Evolutionary conservation across 768 basidiomycete genomes (phyloP), one percentile per base, ranked within the genome.

Genomic region (Tubosaeta brunneosetosa): DNA sequence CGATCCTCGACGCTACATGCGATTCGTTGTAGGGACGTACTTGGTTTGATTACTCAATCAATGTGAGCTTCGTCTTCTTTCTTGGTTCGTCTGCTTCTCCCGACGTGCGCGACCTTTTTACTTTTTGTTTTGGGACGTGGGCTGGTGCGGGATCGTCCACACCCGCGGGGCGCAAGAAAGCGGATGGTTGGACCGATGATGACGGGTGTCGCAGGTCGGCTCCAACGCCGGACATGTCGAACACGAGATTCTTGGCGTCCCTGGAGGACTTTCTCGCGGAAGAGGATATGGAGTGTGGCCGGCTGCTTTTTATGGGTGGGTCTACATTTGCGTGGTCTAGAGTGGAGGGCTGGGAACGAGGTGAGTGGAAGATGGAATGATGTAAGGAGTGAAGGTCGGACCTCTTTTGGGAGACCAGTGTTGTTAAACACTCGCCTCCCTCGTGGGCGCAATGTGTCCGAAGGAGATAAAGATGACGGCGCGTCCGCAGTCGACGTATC

Each of bases 351-450:
- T 64, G 53, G 27, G 13, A 57, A 62, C 36, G 54, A 51, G 51
- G 53, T 40, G n/a, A 57, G 55, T 9, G 58, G 4, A 44, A n/a
- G 51, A 33, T 51, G 49, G 3, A 16, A 53, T 64, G 61, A 56
- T 56, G 59, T 45, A 58, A 57, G 36, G 55, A 51, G 16, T 22
- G 44, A 57, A 55, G 47, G 58, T 50, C 61, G 51, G 57, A 63
- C 67, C 59, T 59, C 37, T 41, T 55, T 60, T 50, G 55, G 62
- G 17, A 77, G 61, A 22, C 83, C 82, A 43, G 71, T 68, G 51
- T 78, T 77, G 56, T 69, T 65, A 56, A 83, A 85, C 11, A 67
- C 71, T 48, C 84, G 75, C 46, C 83, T 74, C 36, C 84, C 84
- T 61, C 72, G 72, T 49, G 71, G 68, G 46, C 50, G 69, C 42